Conservation (phyloP, 805 yeast species). For the Candida manassasensis region DNA sequence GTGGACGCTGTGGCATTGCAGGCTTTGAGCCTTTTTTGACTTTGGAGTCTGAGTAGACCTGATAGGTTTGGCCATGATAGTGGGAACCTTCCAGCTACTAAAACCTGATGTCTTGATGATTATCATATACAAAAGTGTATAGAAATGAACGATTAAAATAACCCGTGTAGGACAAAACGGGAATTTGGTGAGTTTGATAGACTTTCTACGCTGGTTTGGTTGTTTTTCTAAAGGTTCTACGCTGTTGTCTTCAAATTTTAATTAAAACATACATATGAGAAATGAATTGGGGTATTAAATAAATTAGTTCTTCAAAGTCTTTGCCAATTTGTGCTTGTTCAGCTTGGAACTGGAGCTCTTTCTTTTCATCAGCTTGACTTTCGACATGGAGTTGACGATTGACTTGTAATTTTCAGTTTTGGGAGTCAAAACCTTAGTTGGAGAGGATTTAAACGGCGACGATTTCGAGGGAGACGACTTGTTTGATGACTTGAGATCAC, state of each 20-base stretch:
- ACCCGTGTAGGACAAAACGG: too few species aligned
- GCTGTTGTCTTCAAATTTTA: too few species aligned
- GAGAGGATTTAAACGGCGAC: conserved; percentile 2
- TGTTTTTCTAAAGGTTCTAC: too few species aligned
- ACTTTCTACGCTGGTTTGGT: too few species aligned
- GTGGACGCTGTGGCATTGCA: neutral
- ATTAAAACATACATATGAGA: neutral
- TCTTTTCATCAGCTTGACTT: conserved; percentile 3
- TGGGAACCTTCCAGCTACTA: too few species aligned
- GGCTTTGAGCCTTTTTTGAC: conserved; percentile 1
- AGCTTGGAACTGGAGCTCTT: conserved; percentile 2
- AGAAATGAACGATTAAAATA: too few species aligned
- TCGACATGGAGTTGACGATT: conserved; percentile 2
- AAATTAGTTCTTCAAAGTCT: conserved; percentile 1
- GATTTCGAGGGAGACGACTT: conserved; percentile 1
- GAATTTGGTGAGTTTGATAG: too few species aligned
- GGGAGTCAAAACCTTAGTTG: conserved; percentile 3
- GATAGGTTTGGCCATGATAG: too few species aligned
- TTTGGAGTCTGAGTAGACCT: neutral
- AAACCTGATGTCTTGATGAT: too few species aligned
- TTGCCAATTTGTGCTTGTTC: conserved; percentile 3
- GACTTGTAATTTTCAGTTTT: conserved; percentile 4
- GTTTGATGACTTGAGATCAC: neutral
- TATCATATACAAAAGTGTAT: too few species aligned
- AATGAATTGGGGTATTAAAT: neutral